Percentiles rank a stretch among this genome's conserved stretches.
Evolutionary conservation across 768 basidiomycete species (phyloP).

Genomic region (Pleurotus eryngii): DNA sequence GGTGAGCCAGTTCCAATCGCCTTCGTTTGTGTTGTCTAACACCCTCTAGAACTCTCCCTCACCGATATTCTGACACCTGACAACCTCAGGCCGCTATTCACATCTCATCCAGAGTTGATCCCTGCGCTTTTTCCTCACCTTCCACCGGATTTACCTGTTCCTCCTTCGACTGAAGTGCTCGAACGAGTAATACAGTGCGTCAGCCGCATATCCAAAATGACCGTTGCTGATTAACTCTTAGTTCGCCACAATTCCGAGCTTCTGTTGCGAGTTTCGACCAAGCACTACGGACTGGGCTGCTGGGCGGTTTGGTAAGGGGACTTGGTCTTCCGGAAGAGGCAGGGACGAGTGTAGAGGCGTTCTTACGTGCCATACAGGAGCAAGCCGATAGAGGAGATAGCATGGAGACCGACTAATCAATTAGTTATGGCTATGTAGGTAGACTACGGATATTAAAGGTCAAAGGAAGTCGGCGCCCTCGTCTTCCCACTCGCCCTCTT

Average conservation of each 20-base stretch:
- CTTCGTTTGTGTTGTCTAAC: not conserved
- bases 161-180: slow-evolving; percentile 66
- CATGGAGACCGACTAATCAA: slow-evolving; percentile 76
- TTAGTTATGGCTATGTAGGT: no score
- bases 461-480: not conserved
- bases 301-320: slow-evolving; percentile 70
- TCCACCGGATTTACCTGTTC: slow-evolving; percentile 70
- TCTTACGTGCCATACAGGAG: slow-evolving; percentile 76
- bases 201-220: slow-evolving; percentile 1
- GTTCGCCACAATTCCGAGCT: slow-evolving; percentile 78
- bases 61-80: slow-evolving; percentile 74
- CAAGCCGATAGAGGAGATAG: slow-evolving; percentile 65
- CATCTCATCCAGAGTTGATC: slow-evolving; percentile 64
- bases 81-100: slow-evolving; percentile 70
- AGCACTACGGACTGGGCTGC: slow-evolving; percentile 76
- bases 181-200: slow-evolving; percentile 64
- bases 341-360: slow-evolving; percentile 72
- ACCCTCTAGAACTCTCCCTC: slow-evolving; percentile 54
- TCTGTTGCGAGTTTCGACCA: slow-evolving; percentile 81
- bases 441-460: no score
- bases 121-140: slow-evolving; percentile 75
- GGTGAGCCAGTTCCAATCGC: slow-evolving; percentile 21
- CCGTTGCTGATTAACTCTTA: slow-evolving; percentile 16
- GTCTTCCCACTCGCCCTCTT: slow-evolving; percentile 22
- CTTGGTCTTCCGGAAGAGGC: slow-evolving; percentile 86